Percentiles rank a stretch among this genome's conserved stretches.
Evolutionary conservation across 2,329 filamentous ascomycete species (phyloP).

Genomic region (Cadophora gregata): DNA sequence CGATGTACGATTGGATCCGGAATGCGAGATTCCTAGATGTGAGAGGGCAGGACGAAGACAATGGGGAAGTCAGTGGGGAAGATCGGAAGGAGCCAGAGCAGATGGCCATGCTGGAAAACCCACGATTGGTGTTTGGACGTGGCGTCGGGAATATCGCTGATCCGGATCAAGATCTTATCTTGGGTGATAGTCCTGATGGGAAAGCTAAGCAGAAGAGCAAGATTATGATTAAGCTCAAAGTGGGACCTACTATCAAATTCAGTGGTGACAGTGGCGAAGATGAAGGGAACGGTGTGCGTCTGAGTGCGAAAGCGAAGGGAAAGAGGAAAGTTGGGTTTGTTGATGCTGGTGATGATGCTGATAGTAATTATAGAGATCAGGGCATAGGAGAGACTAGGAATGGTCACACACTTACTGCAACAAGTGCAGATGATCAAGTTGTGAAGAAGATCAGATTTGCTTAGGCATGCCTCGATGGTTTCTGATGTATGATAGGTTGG

Average conservation of each 20-base stretch:
- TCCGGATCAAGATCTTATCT: constrained; percentile 38
- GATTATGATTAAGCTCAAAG: not conserved
- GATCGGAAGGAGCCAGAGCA: constrained; percentile 45
- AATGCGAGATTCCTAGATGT: constrained; percentile 54
- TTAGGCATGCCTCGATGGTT: no score
- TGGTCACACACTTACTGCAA: not conserved
- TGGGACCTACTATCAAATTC: not conserved
- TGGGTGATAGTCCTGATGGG: constrained; percentile 25
- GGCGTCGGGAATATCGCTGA: constrained; percentile 23
- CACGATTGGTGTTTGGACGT: constrained; percentile 57
- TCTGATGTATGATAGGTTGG: no score
- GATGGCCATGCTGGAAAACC: constrained; percentile 53
- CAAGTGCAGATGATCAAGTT: not conserved
- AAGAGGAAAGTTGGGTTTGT: constrained; percentile 16
- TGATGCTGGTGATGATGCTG: not conserved
- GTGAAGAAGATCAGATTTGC: constrained; percentile 7
- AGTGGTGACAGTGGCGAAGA: not conserved
- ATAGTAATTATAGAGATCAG: not conserved
- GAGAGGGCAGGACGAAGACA: constrained; percentile 35
- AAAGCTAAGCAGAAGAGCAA: constrained; percentile 19
- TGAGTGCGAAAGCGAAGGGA: constrained; percentile 11
- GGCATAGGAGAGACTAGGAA: not conserved
- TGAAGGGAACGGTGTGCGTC: not conserved
- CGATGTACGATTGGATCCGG: constrained; percentile 65
- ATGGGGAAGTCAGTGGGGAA: not conserved